A percentile compares a stretch with the other conserved stretches of the same genome.
Conservation (phyloP, 2,329 filamentous ascomycete species). For the Colletotrichum melonis region DNA sequence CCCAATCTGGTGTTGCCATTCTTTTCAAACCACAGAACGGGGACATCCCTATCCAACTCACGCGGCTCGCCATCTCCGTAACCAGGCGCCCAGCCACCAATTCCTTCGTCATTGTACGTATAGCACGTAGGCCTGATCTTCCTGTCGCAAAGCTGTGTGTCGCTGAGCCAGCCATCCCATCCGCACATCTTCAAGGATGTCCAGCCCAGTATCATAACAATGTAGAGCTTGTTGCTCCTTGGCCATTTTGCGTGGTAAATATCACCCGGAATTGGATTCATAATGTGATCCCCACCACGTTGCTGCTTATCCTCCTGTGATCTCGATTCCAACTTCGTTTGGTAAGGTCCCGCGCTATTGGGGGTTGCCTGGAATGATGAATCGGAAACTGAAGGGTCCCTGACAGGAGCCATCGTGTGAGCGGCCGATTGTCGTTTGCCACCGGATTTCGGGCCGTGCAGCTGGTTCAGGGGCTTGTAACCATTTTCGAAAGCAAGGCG, state of each 20-base stretch:
- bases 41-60: slow-evolving; percentile 33
- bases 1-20: slow-evolving; percentile 34
- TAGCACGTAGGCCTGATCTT: slow-evolving; percentile 33
- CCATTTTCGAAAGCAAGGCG: slow-evolving; percentile 33
- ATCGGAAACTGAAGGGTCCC: not conserved
- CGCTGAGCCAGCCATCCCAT: slow-evolving; percentile 19
- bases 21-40: slow-evolving; percentile 37
- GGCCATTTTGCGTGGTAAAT: slow-evolving; percentile 36
- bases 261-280: slow-evolving; percentile 31
- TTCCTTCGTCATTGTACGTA: slow-evolving; percentile 28
- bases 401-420: not conserved
- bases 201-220: slow-evolving; percentile 37
- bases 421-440: slow-evolving; percentile 26
- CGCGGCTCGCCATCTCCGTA: slow-evolving; percentile 32
- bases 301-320: not conserved
- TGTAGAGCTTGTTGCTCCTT: slow-evolving; percentile 27
- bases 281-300: slow-evolving; percentile 15
- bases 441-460: slow-evolving; percentile 30
- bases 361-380: not conserved
- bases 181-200: slow-evolving; percentile 29
- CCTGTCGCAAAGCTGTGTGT: slow-evolving; percentile 14
- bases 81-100: slow-evolving; percentile 34
- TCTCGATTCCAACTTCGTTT: not conserved
- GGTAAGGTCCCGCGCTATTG: not conserved
- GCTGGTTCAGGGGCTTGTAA: slow-evolving; percentile 34